Percentiles rank a stretch among this genome's conserved stretches.
These are phyloP conservation scores for Naumovozyma baii DNA, from an alignment of 805 yeast genomes.

Conservation along the genomic window DNA sequence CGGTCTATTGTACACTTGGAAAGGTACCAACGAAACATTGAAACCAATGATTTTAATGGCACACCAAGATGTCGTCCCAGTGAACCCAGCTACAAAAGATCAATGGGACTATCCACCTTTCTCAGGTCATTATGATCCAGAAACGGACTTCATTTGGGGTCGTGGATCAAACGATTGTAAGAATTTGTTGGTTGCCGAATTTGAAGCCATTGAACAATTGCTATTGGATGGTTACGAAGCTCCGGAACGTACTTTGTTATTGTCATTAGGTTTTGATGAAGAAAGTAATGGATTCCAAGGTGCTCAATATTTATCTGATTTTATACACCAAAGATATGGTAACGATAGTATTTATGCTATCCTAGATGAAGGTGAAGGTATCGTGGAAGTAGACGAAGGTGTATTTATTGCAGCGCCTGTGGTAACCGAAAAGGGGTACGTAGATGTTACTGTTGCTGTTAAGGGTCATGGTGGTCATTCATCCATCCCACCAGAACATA, in stretches of 20 bases:
- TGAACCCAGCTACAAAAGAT: slow-evolving; percentile 45
- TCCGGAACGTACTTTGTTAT: slow-evolving; percentile 54
- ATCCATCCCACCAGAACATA: slow-evolving; percentile 72
- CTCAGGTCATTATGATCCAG: slow-evolving; percentile 56
- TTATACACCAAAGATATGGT: slow-evolving; percentile 48
- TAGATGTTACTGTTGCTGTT: slow-evolving; percentile 43
- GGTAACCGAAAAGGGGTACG: slow-evolving; percentile 53
- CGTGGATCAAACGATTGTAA: slow-evolving; percentile 75
- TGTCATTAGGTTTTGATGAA: slow-evolving; percentile 74
- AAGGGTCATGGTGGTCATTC: slow-evolving; percentile 72
- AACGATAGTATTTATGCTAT: slow-evolving; percentile 48
- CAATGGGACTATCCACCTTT: slow-evolving; percentile 67
- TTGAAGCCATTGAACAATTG: slow-evolving; percentile 56
- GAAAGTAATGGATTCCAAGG: slow-evolving; percentile 59
- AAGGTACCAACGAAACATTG: slow-evolving; percentile 42
- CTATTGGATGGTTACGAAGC: slow-evolving; percentile 37
- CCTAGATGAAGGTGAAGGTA: slow-evolving; percentile 58
- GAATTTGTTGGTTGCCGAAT: slow-evolving; percentile 50
- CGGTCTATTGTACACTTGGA: slow-evolving; percentile 57
- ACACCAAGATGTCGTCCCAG: slow-evolving; percentile 82
- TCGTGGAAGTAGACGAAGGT: slow-evolving; percentile 32
- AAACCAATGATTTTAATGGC: slow-evolving; percentile 68
- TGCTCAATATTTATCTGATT: slow-evolving; percentile 40
- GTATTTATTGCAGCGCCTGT: slow-evolving; percentile 44
- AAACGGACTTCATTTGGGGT: slow-evolving; percentile 48